These are phyloP conservation scores for Fusarium metavorans DNA, from an alignment of 2,329 filamentous ascomycete species.

Conservation along the genomic window DNA sequence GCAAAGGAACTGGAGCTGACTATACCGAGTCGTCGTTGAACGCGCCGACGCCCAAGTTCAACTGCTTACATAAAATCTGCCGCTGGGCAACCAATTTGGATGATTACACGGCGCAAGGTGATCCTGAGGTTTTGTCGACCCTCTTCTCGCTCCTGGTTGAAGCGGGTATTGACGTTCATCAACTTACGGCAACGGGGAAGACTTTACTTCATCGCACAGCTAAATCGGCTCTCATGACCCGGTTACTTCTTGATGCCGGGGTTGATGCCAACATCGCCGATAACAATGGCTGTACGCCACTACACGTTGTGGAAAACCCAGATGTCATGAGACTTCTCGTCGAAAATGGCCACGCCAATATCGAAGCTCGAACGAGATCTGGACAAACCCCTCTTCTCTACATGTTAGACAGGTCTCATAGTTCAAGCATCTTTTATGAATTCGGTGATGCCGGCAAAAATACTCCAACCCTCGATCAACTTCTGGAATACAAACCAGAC, in stretches of 20 bases:
- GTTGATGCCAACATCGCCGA: constrained; percentile 35
- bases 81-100: not conserved
- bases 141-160: constrained; percentile 36
- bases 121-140: not conserved
- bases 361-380: constrained; percentile 30
- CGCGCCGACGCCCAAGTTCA: not conserved
- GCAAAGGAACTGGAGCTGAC: not conserved
- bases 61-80: constrained; percentile 27
- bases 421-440: not conserved
- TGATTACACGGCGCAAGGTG: not conserved
- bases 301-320: constrained; percentile 11
- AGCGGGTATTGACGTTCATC: constrained; percentile 36
- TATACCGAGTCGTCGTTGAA: not conserved
- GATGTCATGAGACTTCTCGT: constrained; percentile 39
- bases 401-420: not conserved
- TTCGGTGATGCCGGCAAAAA: not conserved
- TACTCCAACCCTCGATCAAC: not conserved
- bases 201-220: constrained; percentile 30
- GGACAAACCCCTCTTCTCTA: constrained; percentile 39
- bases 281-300: constrained; percentile 16
- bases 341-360: constrained; percentile 39
- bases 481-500: constrained; percentile 33
- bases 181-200: constrained; percentile 16
- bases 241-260: constrained; percentile 38
- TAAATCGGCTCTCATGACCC: constrained; percentile 10